Conservation (phyloP, 805 yeast species). For the Suhomyces faveliae region DNA sequence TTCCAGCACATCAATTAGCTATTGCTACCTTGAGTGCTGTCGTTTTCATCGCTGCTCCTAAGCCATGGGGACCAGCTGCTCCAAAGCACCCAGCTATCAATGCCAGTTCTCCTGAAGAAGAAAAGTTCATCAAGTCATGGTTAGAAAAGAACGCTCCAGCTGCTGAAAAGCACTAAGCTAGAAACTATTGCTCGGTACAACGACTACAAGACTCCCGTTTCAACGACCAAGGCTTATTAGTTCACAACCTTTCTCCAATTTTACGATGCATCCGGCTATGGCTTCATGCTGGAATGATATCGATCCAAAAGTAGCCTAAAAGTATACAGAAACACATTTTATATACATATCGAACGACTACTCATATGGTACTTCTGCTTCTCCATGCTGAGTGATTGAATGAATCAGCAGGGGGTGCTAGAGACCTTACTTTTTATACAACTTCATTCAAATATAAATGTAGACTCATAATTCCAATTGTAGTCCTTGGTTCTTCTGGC, state of each 20-base stretch:
- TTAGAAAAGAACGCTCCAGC: constrained; percentile 48
- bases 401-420: background rate
- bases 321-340: background rate
- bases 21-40: constrained; percentile 76
- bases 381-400: background rate
- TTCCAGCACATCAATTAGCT: constrained; percentile 81
- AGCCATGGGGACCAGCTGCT: constrained; percentile 67
- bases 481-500: background rate
- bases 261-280: background rate
- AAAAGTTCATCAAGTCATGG: constrained; percentile 71
- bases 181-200: no score
- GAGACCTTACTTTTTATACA: background rate
- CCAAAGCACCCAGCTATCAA: constrained; percentile 66
- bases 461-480: no score
- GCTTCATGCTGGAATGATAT: background rate
- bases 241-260: background rate
- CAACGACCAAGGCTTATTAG: background rate
- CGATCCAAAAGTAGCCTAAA: background rate
- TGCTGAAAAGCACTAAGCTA: constrained; percentile 24
- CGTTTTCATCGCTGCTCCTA: constrained; percentile 61
- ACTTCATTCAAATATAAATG: background rate
- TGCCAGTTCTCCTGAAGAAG: constrained; percentile 85
- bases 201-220: no score
- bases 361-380: background rate
- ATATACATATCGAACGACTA: background rate